Base-by-base conservation (phyloP, 768 basidiomycete genomes). In the Russula vinacea region DNA sequence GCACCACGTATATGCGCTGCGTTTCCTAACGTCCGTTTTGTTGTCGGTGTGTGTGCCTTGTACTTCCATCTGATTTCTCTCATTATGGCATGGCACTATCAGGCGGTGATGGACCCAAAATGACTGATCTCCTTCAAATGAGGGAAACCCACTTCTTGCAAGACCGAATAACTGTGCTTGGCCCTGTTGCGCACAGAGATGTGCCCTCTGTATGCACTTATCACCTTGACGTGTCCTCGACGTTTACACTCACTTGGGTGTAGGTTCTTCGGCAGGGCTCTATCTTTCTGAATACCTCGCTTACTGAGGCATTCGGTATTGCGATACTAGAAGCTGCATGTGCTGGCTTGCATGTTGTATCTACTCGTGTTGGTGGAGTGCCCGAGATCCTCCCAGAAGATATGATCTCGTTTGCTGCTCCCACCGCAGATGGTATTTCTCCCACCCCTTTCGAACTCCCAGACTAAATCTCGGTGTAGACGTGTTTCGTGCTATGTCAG, bases 261-360 rank as follows among this genome's bases (percentile, higher is more conserved):
- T 67, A 94, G 92, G 87, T 97, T n/a, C 82, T 99, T 13, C 79
- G 80, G 8, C 86, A 85, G 49, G 97, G 95, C 1, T 82, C 91
- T 14, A 94, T 99, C 65, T 99, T 89, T 76, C 80, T 99, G 79
- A 97, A 95, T 71, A 95, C 97, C 0, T 95, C 94, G 0, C 81
- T 98, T 29, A 98, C 96, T 1, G 97, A 98, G 73, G 84, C 97
- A 0, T 99, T 98, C 69, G 96, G 97, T 0, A 98, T 96, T 68
- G 92, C 90, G n/a, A 94, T 96, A 67, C 82, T 99, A 49, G 97
- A 99, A 77, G 97, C 96, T 0, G 97, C 97, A 0, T 95, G 92
- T 67, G 86, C 93, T 0, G 96, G 97, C 1, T 80, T 98, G 17
- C 96, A 96, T 71, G 89, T 98, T 56, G 96, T 98, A 55, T 88